phyloP scores from a whole-genome alignment of 202 grass and related monocot genomes.

The Bolboschoenoplectus hybrid region DNA sequence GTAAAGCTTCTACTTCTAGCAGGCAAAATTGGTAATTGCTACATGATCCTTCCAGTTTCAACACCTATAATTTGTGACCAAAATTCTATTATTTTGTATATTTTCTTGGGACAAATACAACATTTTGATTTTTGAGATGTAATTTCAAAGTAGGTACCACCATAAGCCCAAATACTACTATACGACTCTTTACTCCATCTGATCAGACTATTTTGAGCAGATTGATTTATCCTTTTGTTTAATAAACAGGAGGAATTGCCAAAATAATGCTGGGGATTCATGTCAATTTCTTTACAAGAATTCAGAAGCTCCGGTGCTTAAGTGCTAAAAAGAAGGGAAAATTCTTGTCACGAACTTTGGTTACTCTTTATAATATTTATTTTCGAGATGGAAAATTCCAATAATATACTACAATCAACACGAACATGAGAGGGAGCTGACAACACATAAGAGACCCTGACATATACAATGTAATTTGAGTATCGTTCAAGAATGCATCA shows the following conservation, averaged over 20 bases:
- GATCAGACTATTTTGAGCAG: neutral
- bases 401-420: neutral
- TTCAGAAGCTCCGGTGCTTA: neutral
- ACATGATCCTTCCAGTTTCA: neutral
- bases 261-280: neutral
- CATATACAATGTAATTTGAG: neutral
- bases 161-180: neutral
- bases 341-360: slow-evolving; percentile 10
- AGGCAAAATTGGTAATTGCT: neutral
- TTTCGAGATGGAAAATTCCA: neutral
- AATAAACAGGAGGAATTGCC: neutral
- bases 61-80: neutral
- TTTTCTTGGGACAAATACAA: neutral
- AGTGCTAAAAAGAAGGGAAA: slow-evolving; percentile 4
- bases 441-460: neutral
- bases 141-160: neutral
- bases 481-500: neutral
- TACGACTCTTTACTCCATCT: neutral
- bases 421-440: neutral
- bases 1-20: neutral
- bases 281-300: neutral
- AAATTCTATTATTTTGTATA: neutral
- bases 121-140: neutral
- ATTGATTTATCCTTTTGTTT: neutral
- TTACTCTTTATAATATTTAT: neutral